A percentile compares a stretch with the other conserved stretches of the same genome.
Conservation (phyloP, 345 rosid genomes). For the Eutrema heterophyllum region DNA sequence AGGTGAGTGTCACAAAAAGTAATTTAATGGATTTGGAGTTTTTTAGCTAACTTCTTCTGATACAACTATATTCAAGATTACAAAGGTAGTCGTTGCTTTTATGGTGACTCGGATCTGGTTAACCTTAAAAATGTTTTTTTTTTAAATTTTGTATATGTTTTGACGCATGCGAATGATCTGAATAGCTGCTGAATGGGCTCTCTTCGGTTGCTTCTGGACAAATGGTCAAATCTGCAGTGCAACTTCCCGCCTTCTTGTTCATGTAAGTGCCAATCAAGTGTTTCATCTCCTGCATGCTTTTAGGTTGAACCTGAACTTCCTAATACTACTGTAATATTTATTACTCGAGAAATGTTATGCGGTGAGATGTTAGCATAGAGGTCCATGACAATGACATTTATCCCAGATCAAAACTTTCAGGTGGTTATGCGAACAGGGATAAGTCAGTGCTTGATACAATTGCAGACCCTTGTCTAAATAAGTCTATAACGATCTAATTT, state of each 20-base stretch:
- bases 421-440: not conserved
- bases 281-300: constrained; percentile 2
- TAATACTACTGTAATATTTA: not conserved
- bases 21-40: not conserved
- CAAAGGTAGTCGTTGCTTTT: not conserved
- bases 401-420: not conserved
- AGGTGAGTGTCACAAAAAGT: constrained; percentile 39
- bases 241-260: constrained; percentile 91
- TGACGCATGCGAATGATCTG: constrained; percentile 10
- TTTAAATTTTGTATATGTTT: constrained; percentile 1
- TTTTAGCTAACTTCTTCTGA: too few relatives aligned
- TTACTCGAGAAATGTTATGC: not conserved
- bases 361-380: not conserved
- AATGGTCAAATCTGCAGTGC: constrained; percentile 98
- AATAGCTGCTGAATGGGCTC: constrained; percentile 87
- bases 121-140: not conserved
- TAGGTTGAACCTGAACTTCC: not conserved
- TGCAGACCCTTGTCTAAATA: constrained; percentile 2
- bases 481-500: not conserved
- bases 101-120: not conserved
- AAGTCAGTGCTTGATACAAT: not conserved
- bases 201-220: constrained; percentile 95
- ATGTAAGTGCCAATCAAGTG: constrained; percentile 45
- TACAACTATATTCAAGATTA: too few relatives aligned
- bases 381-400: not conserved